These are phyloP conservation scores for Flaveria robusta DNA, from an alignment of 129 eudicot genomes.

Conservation along the genomic window DNA sequence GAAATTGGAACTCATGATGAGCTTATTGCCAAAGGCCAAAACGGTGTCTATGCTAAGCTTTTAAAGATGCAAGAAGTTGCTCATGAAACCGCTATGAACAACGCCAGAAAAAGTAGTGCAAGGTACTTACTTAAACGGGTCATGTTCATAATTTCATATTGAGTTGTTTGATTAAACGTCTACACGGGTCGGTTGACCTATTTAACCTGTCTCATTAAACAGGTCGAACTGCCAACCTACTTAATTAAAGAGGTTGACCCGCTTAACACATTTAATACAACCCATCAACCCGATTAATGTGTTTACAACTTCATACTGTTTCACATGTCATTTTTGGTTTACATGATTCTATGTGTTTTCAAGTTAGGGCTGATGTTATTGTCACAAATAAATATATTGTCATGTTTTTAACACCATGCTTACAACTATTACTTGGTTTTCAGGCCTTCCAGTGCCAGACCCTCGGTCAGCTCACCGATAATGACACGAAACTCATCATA, in stretches of 20 bases:
- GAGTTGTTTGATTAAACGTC: background rate
- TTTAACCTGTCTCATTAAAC: no score
- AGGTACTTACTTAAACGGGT: slow-evolving; percentile 44
- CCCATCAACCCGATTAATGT: background rate
- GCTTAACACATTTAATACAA: background rate
- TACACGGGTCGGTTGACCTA: no score
- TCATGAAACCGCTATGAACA: slow-evolving; percentile 77
- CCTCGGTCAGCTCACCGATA: slow-evolving; percentile 94
- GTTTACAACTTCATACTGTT: background rate
- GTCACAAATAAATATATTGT: no score
- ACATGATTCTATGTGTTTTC: no score
- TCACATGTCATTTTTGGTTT: no score
- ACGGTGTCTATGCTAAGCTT: slow-evolving; percentile 87
- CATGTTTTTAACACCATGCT: background rate
- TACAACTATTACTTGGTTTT: slow-evolving; percentile 26
- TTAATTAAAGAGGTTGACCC: background rate
- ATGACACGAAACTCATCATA: slow-evolving; percentile 92
- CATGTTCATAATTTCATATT: background rate
- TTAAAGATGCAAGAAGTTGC: slow-evolving; percentile 90
- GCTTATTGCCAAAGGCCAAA: slow-evolving; percentile 80
- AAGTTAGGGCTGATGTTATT: no score
- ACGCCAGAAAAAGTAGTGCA: slow-evolving; percentile 94
- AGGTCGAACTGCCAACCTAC: background rate
- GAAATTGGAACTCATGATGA: slow-evolving; percentile 95
- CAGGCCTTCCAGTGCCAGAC: slow-evolving; percentile 98